Evolutionary conservation across 225 moss, liverwort and hornwort species (phyloP).

Genomic region (Physcomitrium patens): DNA sequence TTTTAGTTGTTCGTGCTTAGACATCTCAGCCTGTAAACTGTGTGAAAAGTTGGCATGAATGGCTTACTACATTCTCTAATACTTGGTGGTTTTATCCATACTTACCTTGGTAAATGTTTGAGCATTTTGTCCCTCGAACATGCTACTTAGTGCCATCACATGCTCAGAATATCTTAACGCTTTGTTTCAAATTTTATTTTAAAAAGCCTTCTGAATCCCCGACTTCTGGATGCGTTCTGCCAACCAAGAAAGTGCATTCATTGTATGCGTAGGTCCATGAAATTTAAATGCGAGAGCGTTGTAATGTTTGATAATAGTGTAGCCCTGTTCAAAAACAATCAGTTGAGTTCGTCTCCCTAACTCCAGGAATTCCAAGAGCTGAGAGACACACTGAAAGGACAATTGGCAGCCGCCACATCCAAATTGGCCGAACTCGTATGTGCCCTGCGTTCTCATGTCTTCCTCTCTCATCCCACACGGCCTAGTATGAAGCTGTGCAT

Average conservation of each 20-base stretch:
- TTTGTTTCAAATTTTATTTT: neutral
- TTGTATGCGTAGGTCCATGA: neutral
- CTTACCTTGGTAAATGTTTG: neutral
- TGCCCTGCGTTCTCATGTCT: neutral
- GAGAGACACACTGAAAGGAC: conserved; percentile 60
- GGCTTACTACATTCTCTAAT: neutral
- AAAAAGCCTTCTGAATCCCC: neutral
- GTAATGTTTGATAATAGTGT: neutral
- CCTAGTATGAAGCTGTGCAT: neutral
- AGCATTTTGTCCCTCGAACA: neutral
- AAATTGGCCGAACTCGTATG: conserved; percentile 59
- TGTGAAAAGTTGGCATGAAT: neutral
- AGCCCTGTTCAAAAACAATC: neutral
- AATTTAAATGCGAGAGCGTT: neutral
- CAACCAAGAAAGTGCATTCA: no score
- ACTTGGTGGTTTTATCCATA: neutral
- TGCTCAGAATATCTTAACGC: neutral
- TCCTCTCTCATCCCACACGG: neutral
- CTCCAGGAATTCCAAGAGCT: conserved; percentile 75
- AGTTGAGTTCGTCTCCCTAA: neutral
- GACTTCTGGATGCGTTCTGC: no score
- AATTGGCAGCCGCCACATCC: conserved; percentile 56
- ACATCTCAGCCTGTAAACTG: neutral
- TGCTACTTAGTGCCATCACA: neutral
- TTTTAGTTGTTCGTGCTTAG: neutral